Evolutionary conservation across 805 yeast species (phyloP).

Genomic region (Pichia phayaonensis): DNA sequence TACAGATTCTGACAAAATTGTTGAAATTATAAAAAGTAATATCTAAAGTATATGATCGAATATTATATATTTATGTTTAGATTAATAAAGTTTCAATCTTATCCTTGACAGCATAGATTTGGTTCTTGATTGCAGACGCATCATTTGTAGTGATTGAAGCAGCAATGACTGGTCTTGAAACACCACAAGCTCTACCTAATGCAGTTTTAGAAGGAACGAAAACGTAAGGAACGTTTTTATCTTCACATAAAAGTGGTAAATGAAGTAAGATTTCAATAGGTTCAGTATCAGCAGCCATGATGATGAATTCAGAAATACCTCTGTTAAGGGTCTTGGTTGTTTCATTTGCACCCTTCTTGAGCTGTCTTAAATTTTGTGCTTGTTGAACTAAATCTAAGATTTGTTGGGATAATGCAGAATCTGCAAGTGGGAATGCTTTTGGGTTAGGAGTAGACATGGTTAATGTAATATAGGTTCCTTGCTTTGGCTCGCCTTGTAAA

Average conservation of each 20-base stretch:
- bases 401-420: conserved; percentile 90
- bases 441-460: conserved; percentile 87
- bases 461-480: conserved; percentile 38
- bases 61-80: conserved; percentile 40
- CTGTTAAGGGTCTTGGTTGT: conserved; percentile 98
- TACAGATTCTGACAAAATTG: conserved; percentile 40
- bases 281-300: conserved; percentile 99
- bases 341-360: conserved; percentile 99
- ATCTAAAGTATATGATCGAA: conserved; percentile 24
- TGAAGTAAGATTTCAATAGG: conserved; percentile 98
- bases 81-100: conserved; percentile 97
- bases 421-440: conserved; percentile 98
- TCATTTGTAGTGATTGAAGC: conserved; percentile 98
- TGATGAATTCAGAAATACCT: conserved; percentile 98
- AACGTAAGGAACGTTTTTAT: conserved; percentile 98
- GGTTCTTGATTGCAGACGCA: conserved; percentile 94
- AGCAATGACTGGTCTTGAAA: conserved; percentile 98
- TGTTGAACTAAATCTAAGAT: conserved; percentile 97
- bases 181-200: conserved; percentile 99
- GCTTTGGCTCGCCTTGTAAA: conserved; percentile 39
- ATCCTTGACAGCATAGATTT: conserved; percentile 96
- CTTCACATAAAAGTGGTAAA: conserved; percentile 96
- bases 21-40: conserved; percentile 30
- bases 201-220: conserved; percentile 98
- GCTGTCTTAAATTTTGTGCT: conserved; percentile 94